A percentile compares a stretch with the other conserved stretches of the same genome.
phyloP scores from a whole-genome alignment of 345 rosid species.

The Eucalyptus melliodora region DNA sequence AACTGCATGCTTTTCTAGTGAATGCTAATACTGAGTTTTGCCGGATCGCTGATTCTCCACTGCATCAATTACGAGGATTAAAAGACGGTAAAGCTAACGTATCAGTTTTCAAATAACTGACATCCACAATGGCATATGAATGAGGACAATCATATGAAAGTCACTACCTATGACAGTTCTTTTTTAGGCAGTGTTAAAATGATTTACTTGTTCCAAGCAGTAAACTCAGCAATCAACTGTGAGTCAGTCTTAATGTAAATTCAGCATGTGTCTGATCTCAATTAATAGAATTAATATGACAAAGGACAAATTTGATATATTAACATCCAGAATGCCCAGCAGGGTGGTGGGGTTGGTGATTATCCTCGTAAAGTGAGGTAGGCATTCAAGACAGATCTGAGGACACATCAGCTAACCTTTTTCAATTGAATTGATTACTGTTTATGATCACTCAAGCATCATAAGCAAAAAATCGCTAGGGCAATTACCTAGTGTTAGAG shows the following conservation, averaged over 20 bases:
- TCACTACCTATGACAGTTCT: neutral
- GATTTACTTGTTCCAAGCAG: neutral
- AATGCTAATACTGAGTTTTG: neutral
- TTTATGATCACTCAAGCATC: neutral
- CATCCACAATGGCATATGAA: neutral
- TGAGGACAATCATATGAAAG: neutral
- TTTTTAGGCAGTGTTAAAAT: neutral
- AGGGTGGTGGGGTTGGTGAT: neutral
- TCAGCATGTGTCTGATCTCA: too few species aligned
- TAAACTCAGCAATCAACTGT: neutral
- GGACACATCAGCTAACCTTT: neutral
- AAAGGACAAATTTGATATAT: neutral
- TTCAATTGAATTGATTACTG: neutral
- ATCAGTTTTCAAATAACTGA: neutral
- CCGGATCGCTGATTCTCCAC: neutral
- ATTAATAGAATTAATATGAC: neutral
- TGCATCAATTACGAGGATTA: neutral
- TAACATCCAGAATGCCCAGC: neutral
- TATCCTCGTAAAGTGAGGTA: neutral
- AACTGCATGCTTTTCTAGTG: neutral
- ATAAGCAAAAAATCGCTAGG: neutral
- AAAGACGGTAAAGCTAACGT: neutral
- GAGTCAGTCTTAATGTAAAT: neutral
- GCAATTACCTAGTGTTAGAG: conserved; percentile 30
- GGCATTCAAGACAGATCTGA: neutral